A percentile compares a stretch with the other conserved stretches of the same genome.
phyloP scores from a whole-genome alignment of 306 rosid genomes.

The Lathyrus tuberosus region DNA sequence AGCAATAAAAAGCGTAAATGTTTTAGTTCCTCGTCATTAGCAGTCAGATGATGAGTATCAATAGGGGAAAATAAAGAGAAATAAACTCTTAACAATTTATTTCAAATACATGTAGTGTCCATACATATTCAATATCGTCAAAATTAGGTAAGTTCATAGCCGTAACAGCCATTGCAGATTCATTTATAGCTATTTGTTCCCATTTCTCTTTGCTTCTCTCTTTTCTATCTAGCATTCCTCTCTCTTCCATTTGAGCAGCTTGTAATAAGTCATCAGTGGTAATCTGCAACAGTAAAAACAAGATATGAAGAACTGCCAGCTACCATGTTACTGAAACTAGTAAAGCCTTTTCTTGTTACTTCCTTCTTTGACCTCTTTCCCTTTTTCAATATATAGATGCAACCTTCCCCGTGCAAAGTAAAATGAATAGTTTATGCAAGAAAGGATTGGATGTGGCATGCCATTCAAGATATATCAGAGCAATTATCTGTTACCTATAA shows the following conservation, averaged over 20 bases:
- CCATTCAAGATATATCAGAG: slow-evolving; percentile 27
- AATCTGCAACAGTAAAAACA: slow-evolving; percentile 60
- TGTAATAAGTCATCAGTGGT: slow-evolving; percentile 95
- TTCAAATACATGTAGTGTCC: slow-evolving; percentile 42
- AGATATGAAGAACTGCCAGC: slow-evolving; percentile 24
- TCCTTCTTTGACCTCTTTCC: no score
- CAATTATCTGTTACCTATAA: slow-evolving; percentile 2
- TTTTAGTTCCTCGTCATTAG: slow-evolving; percentile 9
- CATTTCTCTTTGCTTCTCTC: slow-evolving; percentile 81
- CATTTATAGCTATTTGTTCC: slow-evolving; percentile 94
- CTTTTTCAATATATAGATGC: no score
- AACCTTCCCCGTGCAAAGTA: not conserved
- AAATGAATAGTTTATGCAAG: slow-evolving; percentile 17
- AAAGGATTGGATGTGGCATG: slow-evolving; percentile 13
- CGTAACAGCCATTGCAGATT: slow-evolving; percentile 91
- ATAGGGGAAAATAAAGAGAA: not conserved
- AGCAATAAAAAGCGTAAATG: slow-evolving; percentile 33
- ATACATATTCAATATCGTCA: slow-evolving; percentile 85
- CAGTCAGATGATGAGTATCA: slow-evolving; percentile 27
- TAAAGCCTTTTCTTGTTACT: slow-evolving; percentile 14
- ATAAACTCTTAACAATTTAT: not conserved
- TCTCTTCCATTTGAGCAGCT: slow-evolving; percentile 99
- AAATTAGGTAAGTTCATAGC: slow-evolving; percentile 88
- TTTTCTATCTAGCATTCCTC: slow-evolving; percentile 96
- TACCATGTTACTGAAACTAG: slow-evolving; percentile 23